Base-by-base conservation (phyloP, 345 rosid species). In the Aegle marmelos region DNA sequence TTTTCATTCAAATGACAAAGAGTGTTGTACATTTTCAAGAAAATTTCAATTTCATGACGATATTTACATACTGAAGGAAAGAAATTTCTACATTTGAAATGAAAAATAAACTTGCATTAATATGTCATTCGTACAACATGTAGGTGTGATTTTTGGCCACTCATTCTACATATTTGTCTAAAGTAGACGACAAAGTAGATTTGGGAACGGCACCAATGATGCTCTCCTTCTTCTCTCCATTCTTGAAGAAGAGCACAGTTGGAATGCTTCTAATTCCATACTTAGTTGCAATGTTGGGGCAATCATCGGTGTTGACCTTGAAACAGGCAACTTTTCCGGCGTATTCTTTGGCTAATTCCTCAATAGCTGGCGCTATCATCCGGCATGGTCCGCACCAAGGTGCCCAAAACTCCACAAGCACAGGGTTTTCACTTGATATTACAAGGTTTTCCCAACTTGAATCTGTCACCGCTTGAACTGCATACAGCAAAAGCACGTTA, bases 341-440 rank as follows among this genome's bases (percentile, higher is more conserved):
- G 28, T 89, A 90, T 70, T 92, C 91, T 66, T 86, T 88, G 1
- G 97, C 97, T 74, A 92, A 72, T 64, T 92, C 94, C 28, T 87
- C 86, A 2, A 92, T 76, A 3, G 85, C 87, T 0, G 94, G 94
- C 4, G 90, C 90, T 73, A 92, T 89, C 91, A 92, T 90, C 68
- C 90, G 83, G 79, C 93, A 92, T 19, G 97, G 97, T 48, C 94
- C 97, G 25, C 97, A 90, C 97, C 97, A 90, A 19, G 97, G 91
- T 9, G 97, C 94, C 93, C 94, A 92, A 61, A 92, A 92, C 83
- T 92, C 92, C 79, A 92, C 97, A 45, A 92, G 85, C 36, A 88
- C 92, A 6, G 93, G 93, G 65, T 16, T 87, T 4, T 81, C 75
- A 28, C 81, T 77, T 13, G 75, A 82, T 5, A 88, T 73, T 58